These are phyloP conservation scores for Puccinia triticina DNA, from an alignment of 1,284 basidiomycete species.

Conservation along the genomic window DNA sequence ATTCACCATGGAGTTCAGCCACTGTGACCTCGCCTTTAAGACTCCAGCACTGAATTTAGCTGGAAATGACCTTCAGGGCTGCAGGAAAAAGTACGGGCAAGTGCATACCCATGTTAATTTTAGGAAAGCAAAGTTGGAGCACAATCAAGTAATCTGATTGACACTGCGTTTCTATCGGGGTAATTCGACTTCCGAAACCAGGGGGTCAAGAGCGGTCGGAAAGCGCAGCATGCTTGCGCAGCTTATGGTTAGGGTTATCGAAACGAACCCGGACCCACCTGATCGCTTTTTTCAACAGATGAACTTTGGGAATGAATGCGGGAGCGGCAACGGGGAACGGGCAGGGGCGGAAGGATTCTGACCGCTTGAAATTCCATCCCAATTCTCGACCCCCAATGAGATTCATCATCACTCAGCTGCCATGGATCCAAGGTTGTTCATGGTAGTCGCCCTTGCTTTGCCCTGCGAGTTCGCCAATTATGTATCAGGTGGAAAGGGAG, in stretches of 20 bases:
- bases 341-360: neutral
- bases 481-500: neutral
- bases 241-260: conserved; percentile 11
- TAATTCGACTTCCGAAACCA: neutral
- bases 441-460: neutral
- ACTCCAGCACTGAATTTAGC: no score
- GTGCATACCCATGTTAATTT: no score
- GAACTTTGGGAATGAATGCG: neutral
- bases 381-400: conserved; percentile 3
- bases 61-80: no score
- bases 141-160: neutral
- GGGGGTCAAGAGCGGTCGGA: neutral
- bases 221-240: neutral
- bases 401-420: no score
- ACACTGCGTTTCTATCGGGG: neutral
- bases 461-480: neutral
- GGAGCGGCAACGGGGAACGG: neutral
- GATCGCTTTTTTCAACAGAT: neutral
- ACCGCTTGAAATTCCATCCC: neutral
- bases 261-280: neutral
- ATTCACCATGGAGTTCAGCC: no score
- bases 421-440: neutral
- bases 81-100: no score
- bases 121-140: no score
- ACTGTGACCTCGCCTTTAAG: no score